Evolutionary conservation across 2,329 filamentous ascomycete genomes (phyloP), one percentile per base, ranked within the genome.

Genomic region (Dothidotthia symphoricarpi): DNA sequence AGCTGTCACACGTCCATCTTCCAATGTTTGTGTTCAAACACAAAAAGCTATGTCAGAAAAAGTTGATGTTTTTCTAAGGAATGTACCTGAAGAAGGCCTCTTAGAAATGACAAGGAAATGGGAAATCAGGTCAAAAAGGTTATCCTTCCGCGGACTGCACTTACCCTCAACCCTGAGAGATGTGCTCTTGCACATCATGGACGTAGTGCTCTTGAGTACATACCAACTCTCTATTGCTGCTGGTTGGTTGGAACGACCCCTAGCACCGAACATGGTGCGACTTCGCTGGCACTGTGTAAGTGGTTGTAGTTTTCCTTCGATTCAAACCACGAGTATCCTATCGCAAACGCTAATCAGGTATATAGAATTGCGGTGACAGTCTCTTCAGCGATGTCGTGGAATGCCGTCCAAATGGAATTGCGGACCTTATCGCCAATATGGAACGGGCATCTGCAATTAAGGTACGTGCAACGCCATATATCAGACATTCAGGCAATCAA

Each of bases 261-360:
- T 51, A 6, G 31, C 19, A 7, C 26, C 26, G 15, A 34, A 29
- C 12, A 36, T 7, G 29, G 24, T 35, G 2, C 43, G 51, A 6
- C 30, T 57, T 6, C 39, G 43, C n/a, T 59, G 55, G 53, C 34
- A 38, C 39, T 49, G 52, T 19, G 54, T 59, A 40, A 35, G 52
- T 53, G 19, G 6, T 32, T 8, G 13, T 14, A 16, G 11, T 24
- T 12, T 9, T 16, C n/a, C n/a, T n/a, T n/a, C n/a, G n/a, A 14
- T 24, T 16, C n/a, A 6, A 14, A 34, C 15, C 16, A 19, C 17
- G 13, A 13, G 11, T 10, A 4, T 5, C 5, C 19, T 22, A 28
- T 27, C 3, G 10, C 13, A 6, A n/a, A 31, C 25, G 11, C 39
- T 51, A 11, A 51, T 10, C 9, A 6, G 15, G 2, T 5, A 1